Conservation (phyloP, 306 rosid genomes). For the Albizia julibrissin region DNA sequence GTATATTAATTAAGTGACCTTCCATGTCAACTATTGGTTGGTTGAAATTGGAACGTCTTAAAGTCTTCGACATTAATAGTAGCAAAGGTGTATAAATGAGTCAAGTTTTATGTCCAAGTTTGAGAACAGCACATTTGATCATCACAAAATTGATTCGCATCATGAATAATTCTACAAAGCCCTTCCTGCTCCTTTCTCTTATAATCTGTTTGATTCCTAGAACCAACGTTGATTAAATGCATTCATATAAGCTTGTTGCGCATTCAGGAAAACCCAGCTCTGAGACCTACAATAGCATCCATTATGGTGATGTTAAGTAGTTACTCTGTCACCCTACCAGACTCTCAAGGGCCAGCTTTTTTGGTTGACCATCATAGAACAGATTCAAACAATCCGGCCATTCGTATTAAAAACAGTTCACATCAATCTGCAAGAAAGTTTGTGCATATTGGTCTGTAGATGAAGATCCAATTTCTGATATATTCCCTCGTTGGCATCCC, state of each 20-base stretch:
- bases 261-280: not conserved
- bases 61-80: too few species aligned
- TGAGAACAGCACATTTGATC: too few species aligned
- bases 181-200: too few species aligned
- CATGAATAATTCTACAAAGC: too few species aligned
- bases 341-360: not conserved
- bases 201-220: too few species aligned
- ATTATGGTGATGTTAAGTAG: not conserved
- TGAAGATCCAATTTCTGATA: not conserved
- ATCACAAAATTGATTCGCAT: too few species aligned
- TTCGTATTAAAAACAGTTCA: not conserved
- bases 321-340: not conserved
- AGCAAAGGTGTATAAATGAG: too few species aligned
- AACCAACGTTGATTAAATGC: too few species aligned
- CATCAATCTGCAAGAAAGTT: constrained; percentile 11
- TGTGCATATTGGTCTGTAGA: not conserved
- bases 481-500: not conserved
- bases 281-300: not conserved
- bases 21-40: too few species aligned
- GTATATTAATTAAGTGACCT: too few species aligned
- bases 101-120: too few species aligned
- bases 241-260: not conserved
- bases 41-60: too few species aligned
- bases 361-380: not conserved
- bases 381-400: not conserved